Conservation (phyloP, 345 rosid genomes). For the Acer yangbiense region DNA sequence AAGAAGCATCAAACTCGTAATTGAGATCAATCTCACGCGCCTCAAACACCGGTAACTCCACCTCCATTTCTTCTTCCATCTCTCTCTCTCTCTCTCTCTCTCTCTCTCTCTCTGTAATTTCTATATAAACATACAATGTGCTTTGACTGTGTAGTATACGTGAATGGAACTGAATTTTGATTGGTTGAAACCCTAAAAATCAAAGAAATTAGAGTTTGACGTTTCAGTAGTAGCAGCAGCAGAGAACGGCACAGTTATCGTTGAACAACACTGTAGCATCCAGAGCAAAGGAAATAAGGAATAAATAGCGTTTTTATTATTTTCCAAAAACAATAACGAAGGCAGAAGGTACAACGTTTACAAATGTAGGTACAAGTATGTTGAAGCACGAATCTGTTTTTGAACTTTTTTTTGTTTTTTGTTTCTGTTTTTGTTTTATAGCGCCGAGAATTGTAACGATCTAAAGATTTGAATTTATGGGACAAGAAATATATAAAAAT, state of each 20-base stretch:
- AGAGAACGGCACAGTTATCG: conserved; percentile 35
- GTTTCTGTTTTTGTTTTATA: conserved; percentile 18
- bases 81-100: conserved; percentile 28
- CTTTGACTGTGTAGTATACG: conserved; percentile 1
- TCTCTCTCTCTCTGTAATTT: not conserved
- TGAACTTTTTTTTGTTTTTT: not conserved
- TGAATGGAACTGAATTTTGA: conserved; percentile 10
- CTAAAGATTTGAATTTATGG: conserved; percentile 44
- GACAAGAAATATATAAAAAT: not conserved
- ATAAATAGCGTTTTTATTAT: conserved; percentile 9
- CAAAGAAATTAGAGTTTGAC: conserved; percentile 26
- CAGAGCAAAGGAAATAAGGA: conserved; percentile 23
- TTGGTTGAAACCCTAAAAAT: conserved; percentile 38
- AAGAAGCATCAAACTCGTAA: conserved; percentile 91
- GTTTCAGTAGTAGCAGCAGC: conserved; percentile 17
- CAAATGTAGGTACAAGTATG: conserved; percentile 27
- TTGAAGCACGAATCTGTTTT: conserved; percentile 14
- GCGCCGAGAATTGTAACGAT: conserved; percentile 51
- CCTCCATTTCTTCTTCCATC: conserved; percentile 52
- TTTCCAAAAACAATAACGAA: conserved; percentile 12
- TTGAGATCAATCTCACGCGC: conserved; percentile 77
- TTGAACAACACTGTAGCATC: conserved; percentile 26
- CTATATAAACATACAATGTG: not conserved
- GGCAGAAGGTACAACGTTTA: conserved; percentile 34
- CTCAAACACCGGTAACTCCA: conserved; percentile 55